These are phyloP conservation scores for Caloboletus firmus DNA, from an alignment of 1,284 basidiomycete species.

Conservation along the genomic window DNA sequence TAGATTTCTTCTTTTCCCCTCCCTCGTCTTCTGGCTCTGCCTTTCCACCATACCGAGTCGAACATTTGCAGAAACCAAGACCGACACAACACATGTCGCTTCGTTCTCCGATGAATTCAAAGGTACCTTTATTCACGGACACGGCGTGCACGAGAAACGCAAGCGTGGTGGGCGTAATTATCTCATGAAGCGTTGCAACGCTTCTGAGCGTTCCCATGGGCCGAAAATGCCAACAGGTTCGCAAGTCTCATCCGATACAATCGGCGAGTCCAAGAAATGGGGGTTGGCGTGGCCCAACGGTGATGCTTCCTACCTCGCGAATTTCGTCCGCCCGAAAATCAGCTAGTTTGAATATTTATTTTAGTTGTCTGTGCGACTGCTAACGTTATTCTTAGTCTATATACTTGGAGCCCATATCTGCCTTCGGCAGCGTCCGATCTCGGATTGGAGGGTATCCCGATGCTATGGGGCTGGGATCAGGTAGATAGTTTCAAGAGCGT, in stretches of 20 bases:
- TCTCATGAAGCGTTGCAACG: constrained; percentile 20
- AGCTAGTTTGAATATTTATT: constrained; percentile 34
- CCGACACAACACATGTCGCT: constrained; percentile 3
- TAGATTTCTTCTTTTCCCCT: constrained; percentile 1
- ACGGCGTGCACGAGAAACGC: constrained; percentile 14
- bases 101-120: constrained; percentile 3
- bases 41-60: background rate
- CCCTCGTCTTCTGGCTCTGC: constrained; percentile 15
- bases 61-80: constrained; percentile 4
- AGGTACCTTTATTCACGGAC: background rate
- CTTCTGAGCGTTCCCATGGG: constrained; percentile 13
- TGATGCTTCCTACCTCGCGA: constrained; percentile 34
- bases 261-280: constrained; percentile 33
- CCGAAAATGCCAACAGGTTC: constrained; percentile 16
- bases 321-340: constrained; percentile 35
- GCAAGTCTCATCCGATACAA: constrained; percentile 7
- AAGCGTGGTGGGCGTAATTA: constrained; percentile 19
- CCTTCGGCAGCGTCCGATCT: constrained; percentile 8
- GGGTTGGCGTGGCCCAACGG: constrained; percentile 51
- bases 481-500: constrained; percentile 33
- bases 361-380: background rate
- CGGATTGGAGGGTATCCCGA: constrained; percentile 49
- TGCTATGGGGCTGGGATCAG: constrained; percentile 54
- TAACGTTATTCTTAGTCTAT: constrained; percentile 20
- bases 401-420: constrained; percentile 33